Evolutionary conservation across 1,139 yeast species (phyloP).

Genomic region (Hanseniaspora gamundiae): DNA sequence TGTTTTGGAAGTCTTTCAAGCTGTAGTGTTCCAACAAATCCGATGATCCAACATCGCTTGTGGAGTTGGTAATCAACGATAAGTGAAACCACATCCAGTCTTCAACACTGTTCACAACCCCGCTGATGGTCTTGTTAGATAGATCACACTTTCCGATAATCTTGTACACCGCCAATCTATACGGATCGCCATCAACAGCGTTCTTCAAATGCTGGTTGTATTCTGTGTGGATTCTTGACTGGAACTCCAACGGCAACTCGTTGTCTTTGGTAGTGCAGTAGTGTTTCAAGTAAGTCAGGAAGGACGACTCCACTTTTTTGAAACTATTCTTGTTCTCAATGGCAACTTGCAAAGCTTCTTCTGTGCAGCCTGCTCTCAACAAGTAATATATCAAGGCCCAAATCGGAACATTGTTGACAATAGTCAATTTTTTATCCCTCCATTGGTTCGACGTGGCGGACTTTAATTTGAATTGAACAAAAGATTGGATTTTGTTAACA

Average conservation of each 20-base stretch:
- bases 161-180: conserved; percentile 80
- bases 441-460: conserved; percentile 33
- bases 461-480: conserved; percentile 39
- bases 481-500: conserved; percentile 58
- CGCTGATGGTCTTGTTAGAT: conserved; percentile 58
- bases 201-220: conserved; percentile 77
- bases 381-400: conserved; percentile 88
- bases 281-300: conserved; percentile 67
- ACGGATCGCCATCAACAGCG: conserved; percentile 69
- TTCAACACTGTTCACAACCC: conserved; percentile 70
- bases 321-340: conserved; percentile 44
- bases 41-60: conserved; percentile 9
- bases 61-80: conserved; percentile 49
- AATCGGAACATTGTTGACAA: conserved; percentile 73
- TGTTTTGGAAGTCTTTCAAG: conserved; percentile 61
- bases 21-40: conserved; percentile 52
- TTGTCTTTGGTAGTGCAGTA: conserved; percentile 47
- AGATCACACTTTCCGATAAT: conserved; percentile 81
- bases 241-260: conserved; percentile 51
- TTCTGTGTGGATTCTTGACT: conserved; percentile 63
- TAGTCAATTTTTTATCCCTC: conserved; percentile 38
- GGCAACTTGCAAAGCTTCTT: conserved; percentile 61
- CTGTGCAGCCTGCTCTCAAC: conserved; percentile 67
- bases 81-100: conserved; percentile 98
- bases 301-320: conserved; percentile 73